A percentile compares a stretch with the other conserved stretches of the same genome.
phyloP scores from a whole-genome alignment of 1,284 basidiomycete genomes.

The Ustilago nuda region DNA sequence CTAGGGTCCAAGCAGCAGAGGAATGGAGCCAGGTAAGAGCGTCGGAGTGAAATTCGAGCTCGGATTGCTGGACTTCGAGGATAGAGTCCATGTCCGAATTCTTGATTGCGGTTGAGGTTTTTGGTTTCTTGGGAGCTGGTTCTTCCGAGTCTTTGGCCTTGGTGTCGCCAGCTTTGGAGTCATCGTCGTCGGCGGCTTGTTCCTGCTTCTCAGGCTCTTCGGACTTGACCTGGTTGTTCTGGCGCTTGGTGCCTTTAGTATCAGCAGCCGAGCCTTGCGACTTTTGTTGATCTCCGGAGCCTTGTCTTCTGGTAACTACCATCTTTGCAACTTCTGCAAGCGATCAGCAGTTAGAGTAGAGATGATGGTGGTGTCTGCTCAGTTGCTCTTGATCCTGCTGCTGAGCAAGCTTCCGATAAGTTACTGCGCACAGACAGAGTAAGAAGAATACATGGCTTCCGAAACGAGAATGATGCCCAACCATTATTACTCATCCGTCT shows the following conservation, averaged over 20 bases:
- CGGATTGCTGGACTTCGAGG: conserved; percentile 45
- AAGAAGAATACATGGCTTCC: background rate
- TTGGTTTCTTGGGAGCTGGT: conserved; percentile 36
- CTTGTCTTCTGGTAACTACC: conserved; percentile 37
- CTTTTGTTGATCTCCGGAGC: conserved; percentile 19
- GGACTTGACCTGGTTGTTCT: conserved; percentile 12
- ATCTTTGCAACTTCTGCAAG: conserved; percentile 7
- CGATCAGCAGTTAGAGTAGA: background rate
- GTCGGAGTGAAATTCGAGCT: conserved; percentile 43
- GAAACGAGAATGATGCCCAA: conserved; percentile 23
- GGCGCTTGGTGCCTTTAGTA: conserved; percentile 12
- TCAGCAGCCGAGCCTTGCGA: background rate
- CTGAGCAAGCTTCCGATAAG: background rate
- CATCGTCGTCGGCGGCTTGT: conserved; percentile 1
- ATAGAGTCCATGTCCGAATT: conserved; percentile 16
- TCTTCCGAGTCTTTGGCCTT: conserved; percentile 7
- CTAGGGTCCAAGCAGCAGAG: conserved; percentile 27
- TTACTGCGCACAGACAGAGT: background rate
- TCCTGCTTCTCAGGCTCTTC: conserved; percentile 3
- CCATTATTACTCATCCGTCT: conserved; percentile 35
- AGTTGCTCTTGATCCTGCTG: background rate
- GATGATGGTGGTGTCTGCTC: background rate
- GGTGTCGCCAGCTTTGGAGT: background rate
- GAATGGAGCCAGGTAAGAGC: conserved; percentile 44
- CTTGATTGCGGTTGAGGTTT: conserved; percentile 18